Evolutionary conservation across 2,329 filamentous ascomycete genomes (phyloP), one percentile per base, ranked within the genome.

Genomic region (Gyromitra esculenta): DNA sequence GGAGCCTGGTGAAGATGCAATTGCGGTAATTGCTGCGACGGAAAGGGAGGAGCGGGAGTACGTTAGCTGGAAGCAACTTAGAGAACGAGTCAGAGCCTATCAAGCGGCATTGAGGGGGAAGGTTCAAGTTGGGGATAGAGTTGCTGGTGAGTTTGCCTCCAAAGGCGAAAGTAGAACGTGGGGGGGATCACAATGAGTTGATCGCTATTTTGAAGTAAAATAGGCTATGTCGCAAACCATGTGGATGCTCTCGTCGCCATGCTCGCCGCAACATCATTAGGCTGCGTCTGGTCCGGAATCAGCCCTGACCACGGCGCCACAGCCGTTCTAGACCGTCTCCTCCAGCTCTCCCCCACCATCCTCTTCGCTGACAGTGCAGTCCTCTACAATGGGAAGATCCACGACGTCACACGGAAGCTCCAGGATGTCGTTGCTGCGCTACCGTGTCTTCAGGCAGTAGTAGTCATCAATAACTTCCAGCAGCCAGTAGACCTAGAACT

Each of bases 281-380:
- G 96, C 39, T 94, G 92, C 15, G 89, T 97, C 48, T 98, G 95
- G 95, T 97, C 94, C 0, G 92, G 92, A 5, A 93, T 97, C 63
- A 96, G 79, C 31, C 79, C 79, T 54, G 95, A 98, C 83, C 97
- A 91, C 15, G 95, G 95, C 9, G 92, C 97, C 1, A 93, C 92
- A 81, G 95, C 94, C 15, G 94, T 98, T 0, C 85, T 98, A 35
- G 96, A 98, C 82, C 88, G 96, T 6, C 85, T 98, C 77, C 88
- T 88, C 59, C 96, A 98, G 85, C 96, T 98, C 79, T 88, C 91
- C 77, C 95, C 96, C 2, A 90, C 88, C 75, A 84, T 97, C 0
- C 85, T 98, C 2, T 96, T 97, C 81, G 90, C 92, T 0, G 95
- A 97, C 82, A 96, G 97, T 80, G 93, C 91, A 9, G 91, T 91